These are phyloP conservation scores for Elaeagnus macrophylla DNA, from an alignment of 306 rosid genomes.

Conservation along the genomic window DNA sequence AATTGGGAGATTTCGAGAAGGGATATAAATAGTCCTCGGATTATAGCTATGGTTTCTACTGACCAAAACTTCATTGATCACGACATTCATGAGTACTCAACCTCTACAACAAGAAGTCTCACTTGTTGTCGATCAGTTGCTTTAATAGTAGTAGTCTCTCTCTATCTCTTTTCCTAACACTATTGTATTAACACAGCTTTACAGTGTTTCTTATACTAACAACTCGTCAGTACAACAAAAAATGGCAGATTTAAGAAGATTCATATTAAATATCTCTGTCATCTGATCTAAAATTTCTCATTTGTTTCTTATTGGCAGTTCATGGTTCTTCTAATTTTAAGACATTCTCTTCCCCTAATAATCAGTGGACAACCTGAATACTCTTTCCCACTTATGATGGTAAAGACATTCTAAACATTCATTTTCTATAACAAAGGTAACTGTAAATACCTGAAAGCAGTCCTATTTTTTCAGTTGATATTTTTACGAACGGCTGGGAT, in stretches of 20 bases:
- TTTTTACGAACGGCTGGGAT: slow-evolving; percentile 53
- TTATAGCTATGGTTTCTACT: slow-evolving; percentile 85
- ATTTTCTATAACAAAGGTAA: neutral
- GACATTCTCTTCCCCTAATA: slow-evolving; percentile 71
- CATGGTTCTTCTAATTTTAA: slow-evolving; percentile 66
- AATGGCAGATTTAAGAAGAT: too few relatives aligned
- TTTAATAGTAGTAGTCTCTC: slow-evolving; percentile 42
- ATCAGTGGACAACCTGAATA: slow-evolving; percentile 37
- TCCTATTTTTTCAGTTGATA: slow-evolving; percentile 34
- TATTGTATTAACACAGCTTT: too few relatives aligned
- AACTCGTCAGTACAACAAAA: too few relatives aligned
- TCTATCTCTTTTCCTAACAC: neutral
- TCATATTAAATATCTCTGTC: neutral
- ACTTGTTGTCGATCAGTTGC: slow-evolving; percentile 50
- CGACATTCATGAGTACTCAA: slow-evolving; percentile 50
- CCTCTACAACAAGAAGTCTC: slow-evolving; percentile 46
- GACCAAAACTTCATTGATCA: slow-evolving; percentile 37
- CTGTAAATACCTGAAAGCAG: neutral
- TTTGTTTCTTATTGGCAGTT: slow-evolving; percentile 38
- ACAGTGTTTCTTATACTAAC: too few relatives aligned
- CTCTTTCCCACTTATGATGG: slow-evolving; percentile 59
- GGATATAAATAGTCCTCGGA: slow-evolving; percentile 53
- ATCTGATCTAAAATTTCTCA: neutral
- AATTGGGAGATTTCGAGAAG: slow-evolving; percentile 91
- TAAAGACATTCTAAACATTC: slow-evolving; percentile 19